phyloP scores from a whole-genome alignment of 2,329 filamentous ascomycete genomes.

The Fusarium sp. region DNA sequence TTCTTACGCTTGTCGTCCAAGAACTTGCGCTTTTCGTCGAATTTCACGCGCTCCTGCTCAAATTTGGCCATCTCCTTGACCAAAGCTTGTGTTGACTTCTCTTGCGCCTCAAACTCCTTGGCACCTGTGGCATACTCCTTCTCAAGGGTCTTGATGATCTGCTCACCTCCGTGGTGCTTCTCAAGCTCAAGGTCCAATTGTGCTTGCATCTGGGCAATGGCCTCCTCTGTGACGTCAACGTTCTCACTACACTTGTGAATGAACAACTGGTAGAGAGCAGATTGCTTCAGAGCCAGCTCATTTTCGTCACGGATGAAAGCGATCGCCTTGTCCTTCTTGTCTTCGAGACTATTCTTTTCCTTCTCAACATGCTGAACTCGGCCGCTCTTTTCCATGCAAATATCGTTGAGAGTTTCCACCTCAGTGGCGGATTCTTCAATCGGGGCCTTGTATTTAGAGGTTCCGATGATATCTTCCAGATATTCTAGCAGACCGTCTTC shows the following conservation, averaged over 20 bases:
- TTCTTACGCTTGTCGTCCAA: slow-evolving; percentile 92
- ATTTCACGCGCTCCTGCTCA: slow-evolving; percentile 96
- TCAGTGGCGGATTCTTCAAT: slow-evolving; percentile 94
- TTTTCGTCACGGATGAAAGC: slow-evolving; percentile 94
- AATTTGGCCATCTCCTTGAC: slow-evolving; percentile 91
- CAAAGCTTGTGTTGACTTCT: slow-evolving; percentile 83
- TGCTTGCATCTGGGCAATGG: slow-evolving; percentile 89
- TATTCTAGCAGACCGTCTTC: slow-evolving; percentile 97
- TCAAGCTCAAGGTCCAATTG: slow-evolving; percentile 89
- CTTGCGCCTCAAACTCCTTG: slow-evolving; percentile 85
- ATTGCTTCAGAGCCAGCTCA: slow-evolving; percentile 89
- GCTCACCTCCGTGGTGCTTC: slow-evolving; percentile 90
- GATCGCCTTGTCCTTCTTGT: slow-evolving; percentile 96
- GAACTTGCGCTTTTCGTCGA: slow-evolving; percentile 98
- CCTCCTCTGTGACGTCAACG: slow-evolving; percentile 87
- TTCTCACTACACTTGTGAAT: slow-evolving; percentile 91
- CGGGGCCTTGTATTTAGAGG: slow-evolving; percentile 96
- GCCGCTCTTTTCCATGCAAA: slow-evolving; percentile 93
- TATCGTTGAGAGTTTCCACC: slow-evolving; percentile 92
- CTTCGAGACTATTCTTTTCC: slow-evolving; percentile 91
- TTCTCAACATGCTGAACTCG: slow-evolving; percentile 98
- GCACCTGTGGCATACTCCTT: slow-evolving; percentile 85
- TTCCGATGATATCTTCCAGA: slow-evolving; percentile 98
- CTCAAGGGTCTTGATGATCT: slow-evolving; percentile 89
- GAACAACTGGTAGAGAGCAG: slow-evolving; percentile 92